Percentiles rank a stretch among this genome's conserved stretches.
Evolutionary conservation across 1,284 basidiomycete species (phyloP).

Genomic region (Boletus nobilissimus): DNA sequence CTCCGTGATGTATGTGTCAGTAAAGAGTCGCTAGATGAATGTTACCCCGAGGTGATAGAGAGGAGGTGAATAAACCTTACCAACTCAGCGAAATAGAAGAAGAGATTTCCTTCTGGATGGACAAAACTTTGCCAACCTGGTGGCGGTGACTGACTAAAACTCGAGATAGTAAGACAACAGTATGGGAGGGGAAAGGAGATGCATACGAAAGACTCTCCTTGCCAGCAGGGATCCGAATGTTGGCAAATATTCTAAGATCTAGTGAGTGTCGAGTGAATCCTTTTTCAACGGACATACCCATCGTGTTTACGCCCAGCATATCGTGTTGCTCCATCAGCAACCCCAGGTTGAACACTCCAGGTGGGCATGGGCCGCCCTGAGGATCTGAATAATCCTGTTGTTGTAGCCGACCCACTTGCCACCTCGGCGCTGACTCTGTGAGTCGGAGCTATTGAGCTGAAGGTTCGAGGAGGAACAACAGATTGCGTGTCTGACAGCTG

Average conservation of each 20-base stretch:
- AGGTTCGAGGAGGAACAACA: no score
- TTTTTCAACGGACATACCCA: background rate
- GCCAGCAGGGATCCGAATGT: background rate
- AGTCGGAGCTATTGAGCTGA: background rate
- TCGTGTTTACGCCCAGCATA: background rate
- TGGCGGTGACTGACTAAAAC: background rate
- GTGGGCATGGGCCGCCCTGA: background rate
- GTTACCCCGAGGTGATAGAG: background rate
- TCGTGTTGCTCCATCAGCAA: background rate
- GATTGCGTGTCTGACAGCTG: no score
- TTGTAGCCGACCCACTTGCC: no score
- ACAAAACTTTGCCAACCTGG: background rate
- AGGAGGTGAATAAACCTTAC: background rate
- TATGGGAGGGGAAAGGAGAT: background rate
- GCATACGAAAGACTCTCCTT: background rate
- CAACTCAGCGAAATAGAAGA: background rate
- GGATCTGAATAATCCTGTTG: background rate
- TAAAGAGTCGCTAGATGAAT: background rate
- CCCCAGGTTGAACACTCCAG: background rate
- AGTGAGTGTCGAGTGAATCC: background rate
- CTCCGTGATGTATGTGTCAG: background rate
- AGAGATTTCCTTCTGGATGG: constrained; percentile 1
- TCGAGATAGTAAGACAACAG: background rate
- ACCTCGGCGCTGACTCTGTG: no score
- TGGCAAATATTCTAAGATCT: no score